Conservation (phyloP, 345 rosid species). For the Physaria fendleri region DNA sequence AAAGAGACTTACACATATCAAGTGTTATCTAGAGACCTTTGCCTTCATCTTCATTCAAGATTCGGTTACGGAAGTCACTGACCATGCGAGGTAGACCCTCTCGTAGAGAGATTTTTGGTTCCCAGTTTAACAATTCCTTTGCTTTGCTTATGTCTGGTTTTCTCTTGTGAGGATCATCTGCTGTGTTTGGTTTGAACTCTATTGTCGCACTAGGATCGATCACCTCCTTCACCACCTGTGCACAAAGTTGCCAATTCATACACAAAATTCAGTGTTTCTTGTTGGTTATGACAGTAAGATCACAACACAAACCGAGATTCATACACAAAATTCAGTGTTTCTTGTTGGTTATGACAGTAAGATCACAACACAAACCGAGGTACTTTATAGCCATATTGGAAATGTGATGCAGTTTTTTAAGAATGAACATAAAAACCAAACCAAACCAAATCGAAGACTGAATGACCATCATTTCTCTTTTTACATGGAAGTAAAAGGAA, state of each 20-base stretch:
- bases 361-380: not conserved
- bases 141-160: constrained; percentile 95
- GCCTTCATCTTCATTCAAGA: constrained; percentile 79
- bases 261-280: not conserved
- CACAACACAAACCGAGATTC: no score
- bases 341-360: not conserved
- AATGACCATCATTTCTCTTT: not conserved
- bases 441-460: not conserved
- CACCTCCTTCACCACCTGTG: constrained; percentile 84
- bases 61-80: constrained; percentile 75
- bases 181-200: constrained; percentile 85
- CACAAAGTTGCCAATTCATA: not conserved
- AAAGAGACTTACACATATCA: constrained; percentile 27
- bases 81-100: constrained; percentile 97
- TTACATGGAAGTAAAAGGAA: not conserved
- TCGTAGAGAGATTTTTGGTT: constrained; percentile 69
- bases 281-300: not conserved
- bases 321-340: not conserved
- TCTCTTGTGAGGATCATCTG: constrained; percentile 94
- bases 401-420: not conserved
- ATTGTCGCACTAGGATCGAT: constrained; percentile 90
- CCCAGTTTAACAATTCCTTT: constrained; percentile 87
- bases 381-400: not conserved
- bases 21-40: no score
- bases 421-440: not conserved